Base-by-base conservation (phyloP, 2,329 filamentous ascomycete genomes). In the Chaetomium globosum region DNA sequence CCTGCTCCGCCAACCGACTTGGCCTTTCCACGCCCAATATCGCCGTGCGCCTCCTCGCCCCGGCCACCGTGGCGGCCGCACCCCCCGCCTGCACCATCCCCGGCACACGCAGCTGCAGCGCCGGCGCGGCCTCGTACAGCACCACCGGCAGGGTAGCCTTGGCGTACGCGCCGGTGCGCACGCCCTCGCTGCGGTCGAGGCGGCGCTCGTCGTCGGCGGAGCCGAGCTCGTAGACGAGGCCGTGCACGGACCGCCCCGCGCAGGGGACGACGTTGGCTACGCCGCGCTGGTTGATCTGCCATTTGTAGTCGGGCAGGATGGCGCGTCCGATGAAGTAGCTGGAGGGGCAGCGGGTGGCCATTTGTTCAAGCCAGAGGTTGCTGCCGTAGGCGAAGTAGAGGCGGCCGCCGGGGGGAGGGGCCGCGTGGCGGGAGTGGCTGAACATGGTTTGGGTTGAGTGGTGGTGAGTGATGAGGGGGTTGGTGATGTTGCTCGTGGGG, bases 151-250 rank as follows among this genome's bases (percentile, higher is more conserved):
- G 54, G 1, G 6, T 1, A 5, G 9, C 54, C 36, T 57, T 57
- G 21, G 54, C 12, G 3, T 57, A 57, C 4, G 54, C 54, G 12
- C 54, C 54, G 2, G 33, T 28, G 36, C 43, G 54, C 12, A 57
- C 36, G 10, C 54, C 54, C 36, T 57, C 33, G 54, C 13, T 57
- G 54, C 54, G 54, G 54, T 57, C 54, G 10, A 57, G 54, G 33
- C 54, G 54, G n/a, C n/a, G 12, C 36, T 57, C 54, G 21, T 57
- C 54, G 31, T 31, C 52, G 16, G 19, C 30, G 8, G n/a, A 8
- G 30, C 33, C n/a, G 19, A 54, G 30, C n/a, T 54, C 52, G 48
- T 26, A 51, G 9, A 51, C 48, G 2, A 51, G 48, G 10, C 48
- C 48, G 23, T 51, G 48, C 23, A 51, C 48, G 23, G 48, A 16